These are phyloP conservation scores for Cladosporium colombiae DNA, from an alignment of 2,329 filamentous ascomycete species.

Conservation along the genomic window DNA sequence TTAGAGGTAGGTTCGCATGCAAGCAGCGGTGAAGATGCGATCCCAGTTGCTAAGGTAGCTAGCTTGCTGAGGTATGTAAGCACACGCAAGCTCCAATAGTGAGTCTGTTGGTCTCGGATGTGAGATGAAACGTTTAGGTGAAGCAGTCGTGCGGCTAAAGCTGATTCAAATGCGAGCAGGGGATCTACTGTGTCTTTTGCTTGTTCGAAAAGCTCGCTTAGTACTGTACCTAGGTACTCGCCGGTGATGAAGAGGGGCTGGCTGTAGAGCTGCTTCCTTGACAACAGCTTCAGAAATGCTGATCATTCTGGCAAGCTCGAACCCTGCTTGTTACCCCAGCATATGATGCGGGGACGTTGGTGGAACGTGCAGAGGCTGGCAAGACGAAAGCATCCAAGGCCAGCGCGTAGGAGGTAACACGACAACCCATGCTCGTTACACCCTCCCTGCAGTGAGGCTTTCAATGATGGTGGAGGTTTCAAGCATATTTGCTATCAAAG, in stretches of 20 bases:
- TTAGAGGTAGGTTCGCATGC: not conserved
- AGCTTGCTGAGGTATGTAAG: slow-evolving; percentile 8
- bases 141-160: not conserved
- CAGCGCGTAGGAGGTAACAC: not conserved
- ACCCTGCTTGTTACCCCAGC: not conserved
- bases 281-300: not conserved
- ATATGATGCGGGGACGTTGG: not conserved
- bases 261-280: not conserved
- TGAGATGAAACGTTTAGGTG: not conserved
- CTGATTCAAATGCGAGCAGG: not conserved
- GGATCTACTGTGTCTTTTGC: not conserved
- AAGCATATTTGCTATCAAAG: not conserved
- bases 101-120: not conserved
- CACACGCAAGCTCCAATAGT: not conserved
- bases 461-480: not conserved
- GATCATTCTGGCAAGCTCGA: not conserved
- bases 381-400: not conserved
- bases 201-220: not conserved
- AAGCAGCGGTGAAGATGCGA: slow-evolving; percentile 5
- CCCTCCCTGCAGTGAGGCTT: not conserved
- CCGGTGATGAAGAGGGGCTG: not conserved
- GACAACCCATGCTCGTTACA: not conserved
- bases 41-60: slow-evolving; percentile 3
- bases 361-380: not conserved
- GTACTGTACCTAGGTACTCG: not conserved